A percentile compares a stretch with the other conserved stretches of the same genome.
Conservation (phyloP, 306 rosid species). For the Medicago truncatula region MtrunA17r5.0-ANR NC_053045.1:35124001-35124500, state of each 20-base stretch:
- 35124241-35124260: not conserved
- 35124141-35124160: not conserved
- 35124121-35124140: not conserved
- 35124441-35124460: conserved; percentile 96
- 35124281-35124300: not conserved
- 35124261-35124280: not conserved
- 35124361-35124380: not conserved
- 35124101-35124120: not conserved
- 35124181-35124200: not conserved
- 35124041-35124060: not conserved
- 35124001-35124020: not conserved
- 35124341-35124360: not conserved
- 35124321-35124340: not conserved
- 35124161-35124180: not conserved
- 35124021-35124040: not conserved
- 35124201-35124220: not conserved
- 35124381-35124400: conserved; percentile 2
- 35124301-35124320: not conserved
- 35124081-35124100: not conserved
- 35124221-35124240: not conserved
- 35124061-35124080: not conserved
- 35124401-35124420: not conserved
- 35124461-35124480: conserved; percentile 92
- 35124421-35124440: conserved; percentile 74
- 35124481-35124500: conserved; percentile 69